Evolutionary conservation across 2,329 filamentous ascomycete genomes (phyloP).

Genomic region (Diaporthe eres): DNA sequence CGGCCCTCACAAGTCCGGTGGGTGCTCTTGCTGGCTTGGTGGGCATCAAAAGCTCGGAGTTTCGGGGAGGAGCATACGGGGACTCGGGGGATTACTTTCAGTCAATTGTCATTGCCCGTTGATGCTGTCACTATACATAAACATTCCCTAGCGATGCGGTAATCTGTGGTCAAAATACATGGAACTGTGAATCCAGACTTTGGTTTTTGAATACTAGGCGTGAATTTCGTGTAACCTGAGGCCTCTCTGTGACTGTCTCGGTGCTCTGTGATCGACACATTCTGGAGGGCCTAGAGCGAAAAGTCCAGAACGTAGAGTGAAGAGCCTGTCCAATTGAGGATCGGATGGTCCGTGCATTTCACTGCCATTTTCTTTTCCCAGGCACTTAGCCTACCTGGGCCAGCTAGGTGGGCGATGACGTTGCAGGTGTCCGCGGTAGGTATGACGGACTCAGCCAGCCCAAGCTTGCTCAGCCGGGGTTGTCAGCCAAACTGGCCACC

Average conservation of each 20-base stretch:
- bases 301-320: too few relatives aligned
- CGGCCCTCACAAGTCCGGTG: background rate
- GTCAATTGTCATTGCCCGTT: background rate
- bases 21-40: background rate
- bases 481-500: slow-evolving; percentile 41
- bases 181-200: background rate
- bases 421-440: slow-evolving; percentile 35
- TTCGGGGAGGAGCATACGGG: slow-evolving; percentile 24
- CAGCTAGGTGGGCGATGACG: slow-evolving; percentile 37
- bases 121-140: background rate
- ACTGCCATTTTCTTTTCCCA: slow-evolving; percentile 13
- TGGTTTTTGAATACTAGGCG: too few relatives aligned
- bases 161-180: background rate
- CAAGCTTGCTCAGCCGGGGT: slow-evolving; percentile 37
- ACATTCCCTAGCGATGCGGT: background rate
- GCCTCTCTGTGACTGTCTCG: background rate
- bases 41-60: slow-evolving; percentile 41
- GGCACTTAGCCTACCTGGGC: slow-evolving; percentile 24
- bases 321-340: background rate
- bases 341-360: background rate
- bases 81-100: slow-evolving; percentile 13
- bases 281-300: background rate
- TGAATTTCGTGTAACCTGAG: background rate
- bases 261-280: background rate
- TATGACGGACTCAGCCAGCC: slow-evolving; percentile 34